Conservation (phyloP, 306 rosid genomes). For the Potentilla sterilis region DNA sequence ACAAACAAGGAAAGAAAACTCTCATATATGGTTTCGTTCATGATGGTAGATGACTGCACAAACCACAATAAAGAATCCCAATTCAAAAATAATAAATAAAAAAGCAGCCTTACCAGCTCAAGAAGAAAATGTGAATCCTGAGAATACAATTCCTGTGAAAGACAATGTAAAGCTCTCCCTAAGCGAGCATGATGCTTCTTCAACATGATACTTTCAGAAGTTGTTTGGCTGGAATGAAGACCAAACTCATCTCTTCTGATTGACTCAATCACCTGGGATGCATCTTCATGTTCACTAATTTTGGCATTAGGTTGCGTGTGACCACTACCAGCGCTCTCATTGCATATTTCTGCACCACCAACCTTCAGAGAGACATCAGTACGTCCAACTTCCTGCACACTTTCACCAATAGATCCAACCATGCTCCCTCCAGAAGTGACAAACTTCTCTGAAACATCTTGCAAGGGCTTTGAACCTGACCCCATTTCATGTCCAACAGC, state of each 20-base stretch:
- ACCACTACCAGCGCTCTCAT: constrained; percentile 28
- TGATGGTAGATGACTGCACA: not conserved
- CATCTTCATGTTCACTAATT: constrained; percentile 46
- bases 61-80: not conserved
- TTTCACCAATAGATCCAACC: constrained; percentile 21
- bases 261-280: constrained; percentile 61
- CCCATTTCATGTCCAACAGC: constrained; percentile 30
- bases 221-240: constrained; percentile 65
- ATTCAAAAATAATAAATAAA: not conserved
- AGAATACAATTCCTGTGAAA: constrained; percentile 94
- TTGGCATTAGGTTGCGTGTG: constrained; percentile 28
- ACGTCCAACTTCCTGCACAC: constrained; percentile 26
- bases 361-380: constrained; percentile 23
- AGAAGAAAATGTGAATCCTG: constrained; percentile 98
- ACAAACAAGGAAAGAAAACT: not conserved
- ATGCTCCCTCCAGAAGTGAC: constrained; percentile 38
- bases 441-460: constrained; percentile 26
- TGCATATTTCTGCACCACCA: constrained; percentile 28
- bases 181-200: constrained; percentile 93
- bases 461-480: constrained; percentile 29
- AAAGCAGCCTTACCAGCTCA: constrained; percentile 65
- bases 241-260: constrained; percentile 95
- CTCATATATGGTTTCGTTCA: not conserved
- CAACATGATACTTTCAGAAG: constrained; percentile 60
- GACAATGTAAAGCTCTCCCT: constrained; percentile 96